Evolutionary conservation across 805 yeast genomes (phyloP), one percentile per base, ranked within the genome.

Genomic region (Metschnikowia sp.): DNA sequence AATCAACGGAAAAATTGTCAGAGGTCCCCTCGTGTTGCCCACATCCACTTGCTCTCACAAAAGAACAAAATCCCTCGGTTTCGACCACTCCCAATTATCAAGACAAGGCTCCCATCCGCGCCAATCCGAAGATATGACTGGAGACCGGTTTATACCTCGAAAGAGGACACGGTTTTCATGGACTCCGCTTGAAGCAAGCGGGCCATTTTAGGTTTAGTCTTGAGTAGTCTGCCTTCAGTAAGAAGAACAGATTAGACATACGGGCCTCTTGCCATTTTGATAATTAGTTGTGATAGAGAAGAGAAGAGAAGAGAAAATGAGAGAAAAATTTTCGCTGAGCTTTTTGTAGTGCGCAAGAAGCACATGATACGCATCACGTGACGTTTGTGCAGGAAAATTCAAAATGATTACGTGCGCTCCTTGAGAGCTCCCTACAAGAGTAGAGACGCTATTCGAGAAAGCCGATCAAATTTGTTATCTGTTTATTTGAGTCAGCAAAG

Each of bases 231-330:
- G 61, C 46, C 56, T 56, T 55, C 57, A 43, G 39, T 31, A 36
- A 39, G 48, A 49, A 51, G 49, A 44, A 38, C 46, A 50, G 52
- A 44, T 45, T 52, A 59, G 69, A 72, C 77, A 68, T 72, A 72
- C 77, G 76, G 77, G 76, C 77, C 77, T 72, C 77, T 72, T 72
- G 77, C 77, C 77, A 72, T 72, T 68, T 69, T 55, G 69, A 64
- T 65, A 63, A 56, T 58, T 54, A 47, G 52, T 49, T 50, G 50
- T 40, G 48, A 39, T 39, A 51, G 41, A 43, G 43, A 38, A 40
- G 48, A 46, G 45, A 44, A 37, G 22, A 42, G 39, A 32, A 32
- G 12, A 13, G 7, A 7, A 22, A 7, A 22, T 1, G 22, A 19
- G 40, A 10, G 31, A 34, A 45, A 39, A 40, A 19, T 35, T 45